Evolutionary conservation across 1,139 yeast genomes (phyloP), one percentile per base, ranked within the genome.

Genomic region (Yamadazyma conglobata): DNA sequence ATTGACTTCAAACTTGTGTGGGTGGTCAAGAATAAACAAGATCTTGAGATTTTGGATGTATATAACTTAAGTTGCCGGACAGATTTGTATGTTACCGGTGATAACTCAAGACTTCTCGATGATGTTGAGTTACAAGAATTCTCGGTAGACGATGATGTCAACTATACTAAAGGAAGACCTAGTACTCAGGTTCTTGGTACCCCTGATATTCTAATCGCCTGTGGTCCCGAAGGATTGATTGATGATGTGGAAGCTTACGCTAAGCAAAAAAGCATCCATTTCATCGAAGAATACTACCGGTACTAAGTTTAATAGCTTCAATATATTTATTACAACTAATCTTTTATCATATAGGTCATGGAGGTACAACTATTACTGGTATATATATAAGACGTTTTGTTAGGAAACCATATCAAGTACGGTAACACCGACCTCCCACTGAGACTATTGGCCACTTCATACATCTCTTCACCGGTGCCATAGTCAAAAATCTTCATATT

Each of bases 141-240:
- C 15, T 28, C 20, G 10, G 27, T 24, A 13, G 31, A 31, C 6
- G 32, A 24, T 4, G 34, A 32, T 3, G 27, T 28, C 20, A 39
- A 30, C 4, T 24, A 43, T 13, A 33, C 37, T 20, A 34, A 37
- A 11, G 67, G 68, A 5, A 52, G 80, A 37, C 83, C 83, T 2
- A 47, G 56, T 22, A 47, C 74, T 9, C 35, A 37, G 2, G 48
- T 64, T 5, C 44, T 70, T 15, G 48, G 46, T 3, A 43, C 52
- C 4, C 44, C 64, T 1, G 42, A 48, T 14, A 38, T 49, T 9
- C 60, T 81, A 0, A 56, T 83, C n/a, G 74, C 85, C 0, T 83
- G 93, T 57, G 94, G 95, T 0, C 87, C 89, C 0, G 56, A 54
- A 2, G 44, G 64, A 0, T 55, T 85, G 37, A 73, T 79, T 12